Base-by-base conservation (phyloP, 2,329 filamentous ascomycete species). In the Decorospora gaudefroyi region DNA sequence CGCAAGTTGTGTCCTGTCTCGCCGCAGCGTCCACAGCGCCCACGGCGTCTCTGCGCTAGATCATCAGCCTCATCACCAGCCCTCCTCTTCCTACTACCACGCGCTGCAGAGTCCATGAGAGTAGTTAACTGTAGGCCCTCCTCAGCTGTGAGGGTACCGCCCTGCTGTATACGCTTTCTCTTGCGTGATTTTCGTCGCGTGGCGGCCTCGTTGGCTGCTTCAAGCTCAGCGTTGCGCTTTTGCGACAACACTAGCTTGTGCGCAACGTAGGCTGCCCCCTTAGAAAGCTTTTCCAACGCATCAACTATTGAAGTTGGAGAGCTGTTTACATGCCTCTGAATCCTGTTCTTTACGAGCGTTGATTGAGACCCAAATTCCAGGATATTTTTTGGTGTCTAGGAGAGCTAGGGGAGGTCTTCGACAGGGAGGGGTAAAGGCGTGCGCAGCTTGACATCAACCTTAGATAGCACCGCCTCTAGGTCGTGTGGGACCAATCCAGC, bases 401-500 rank as follows among this genome's bases (percentile, higher is more conserved):
- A 19, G 18, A 49, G 29, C 48, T 31, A 52, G 15, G 17, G 23
- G 31, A 29, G 16, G 13, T 28, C 36, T 19, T 22, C 12, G 17
- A 44, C 17, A 12, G 36, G 23, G 25, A 37, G 29, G 35, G 38
- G 42, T 18, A 37, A 36, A 32, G 33, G 46, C 15, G 48, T 55
- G 40, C 38, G 41, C 12, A 55, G 43, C 41, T 56, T 22, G 13
- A 59, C 51, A 45, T 62, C 51, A 46, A 70, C 64, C 56, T 62
- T 66, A 38, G 49, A 67, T 49, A 71, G 38, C 12, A 69, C 63
- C 31, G 34, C 51, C 27, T 67, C 49, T 53, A 59, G 61, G 49
- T 70, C 31, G 26, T 61, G 57, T 46, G 59, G 67, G 36, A 68
- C 48, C 51, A 72, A 51, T 19, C 68, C 51, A 58, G 63, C 61